Percentiles rank a stretch among this genome's conserved stretches.
Evolutionary conservation across 2,329 filamentous ascomycete species (phyloP).

Genomic region (Epichloe aotearoae): DNA sequence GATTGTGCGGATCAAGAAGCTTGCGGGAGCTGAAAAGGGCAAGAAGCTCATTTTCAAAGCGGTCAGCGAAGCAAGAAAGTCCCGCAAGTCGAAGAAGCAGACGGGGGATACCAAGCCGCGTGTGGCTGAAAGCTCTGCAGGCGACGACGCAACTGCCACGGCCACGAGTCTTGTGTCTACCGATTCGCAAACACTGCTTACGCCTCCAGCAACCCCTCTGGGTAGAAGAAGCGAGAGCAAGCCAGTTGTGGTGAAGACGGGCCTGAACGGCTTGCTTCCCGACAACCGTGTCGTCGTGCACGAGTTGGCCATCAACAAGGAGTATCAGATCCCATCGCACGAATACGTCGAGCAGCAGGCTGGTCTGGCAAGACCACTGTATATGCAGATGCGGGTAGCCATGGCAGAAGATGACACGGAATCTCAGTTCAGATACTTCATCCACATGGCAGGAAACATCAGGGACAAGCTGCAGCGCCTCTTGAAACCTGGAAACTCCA

Average conservation of each 20-base stretch:
- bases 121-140: conserved; percentile 36
- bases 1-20: conserved; percentile 64
- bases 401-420: conserved; percentile 54
- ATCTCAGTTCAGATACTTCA: conserved; percentile 52
- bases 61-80: conserved; percentile 56
- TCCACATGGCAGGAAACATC: conserved; percentile 58
- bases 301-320: conserved; percentile 66
- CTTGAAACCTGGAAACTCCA: conserved; percentile 55
- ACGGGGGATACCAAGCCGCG: conserved; percentile 61
- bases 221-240: conserved; percentile 20
- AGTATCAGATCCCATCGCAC: conserved; percentile 56
- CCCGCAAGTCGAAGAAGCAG: conserved; percentile 50
- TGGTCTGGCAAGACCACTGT: conserved; percentile 33
- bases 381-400: conserved; percentile 45
- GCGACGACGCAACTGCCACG: conserved; percentile 22
- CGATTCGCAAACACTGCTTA: conserved; percentile 33
- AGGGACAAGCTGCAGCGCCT: conserved; percentile 60
- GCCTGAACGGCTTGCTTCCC: conserved; percentile 44
- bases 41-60: conserved; percentile 63
- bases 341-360: conserved; percentile 46
- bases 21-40: conserved; percentile 59
- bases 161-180: conserved; percentile 24
- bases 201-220: conserved; percentile 38
- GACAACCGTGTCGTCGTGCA: conserved; percentile 65
- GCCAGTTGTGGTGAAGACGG: conserved; percentile 23